Conservation (phyloP, 2,329 filamentous ascomycete genomes). For the Fusarium acutatum region DNA sequence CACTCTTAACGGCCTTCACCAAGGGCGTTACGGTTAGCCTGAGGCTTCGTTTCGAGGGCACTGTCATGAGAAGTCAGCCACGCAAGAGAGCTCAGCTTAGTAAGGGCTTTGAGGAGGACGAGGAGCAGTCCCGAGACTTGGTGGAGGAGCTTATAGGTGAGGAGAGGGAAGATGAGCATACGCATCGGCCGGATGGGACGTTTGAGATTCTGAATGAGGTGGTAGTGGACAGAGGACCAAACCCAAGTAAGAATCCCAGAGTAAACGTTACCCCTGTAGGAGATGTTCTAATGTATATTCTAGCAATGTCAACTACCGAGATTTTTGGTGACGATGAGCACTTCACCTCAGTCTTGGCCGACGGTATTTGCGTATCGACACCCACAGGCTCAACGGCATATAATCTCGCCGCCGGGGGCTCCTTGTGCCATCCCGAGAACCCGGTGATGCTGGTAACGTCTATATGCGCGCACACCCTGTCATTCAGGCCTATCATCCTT, state of each 20-base stretch:
- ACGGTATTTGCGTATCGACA: constrained; percentile 92
- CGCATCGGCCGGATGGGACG: constrained; percentile 83
- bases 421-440: constrained; percentile 94
- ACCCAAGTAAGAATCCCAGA: constrained; percentile 72
- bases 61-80: constrained; percentile 82
- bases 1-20: constrained; percentile 74
- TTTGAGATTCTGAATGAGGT: constrained; percentile 96
- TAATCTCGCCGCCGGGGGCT: constrained; percentile 94
- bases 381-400: constrained; percentile 96
- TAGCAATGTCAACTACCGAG: constrained; percentile 90
- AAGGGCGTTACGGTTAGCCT: constrained; percentile 91
- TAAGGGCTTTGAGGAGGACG: constrained; percentile 44
- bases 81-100: constrained; percentile 45
- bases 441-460: constrained; percentile 94
- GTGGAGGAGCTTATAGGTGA: constrained; percentile 92
- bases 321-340: constrained; percentile 95
- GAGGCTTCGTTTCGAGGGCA: constrained; percentile 89
- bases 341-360: constrained; percentile 91
- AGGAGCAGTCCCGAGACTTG: constrained; percentile 67
- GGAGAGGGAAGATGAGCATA: constrained; percentile 83
- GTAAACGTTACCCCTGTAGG: not conserved
- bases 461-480: constrained; percentile 93
- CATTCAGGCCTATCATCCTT: constrained; percentile 94
- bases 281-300: constrained; percentile 8
- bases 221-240: constrained; percentile 94